A percentile compares a stretch with the other conserved stretches of the same genome.
phyloP scores from a whole-genome alignment of 2,329 filamentous ascomycete genomes.

The Hansfordia pulvinata region DNA sequence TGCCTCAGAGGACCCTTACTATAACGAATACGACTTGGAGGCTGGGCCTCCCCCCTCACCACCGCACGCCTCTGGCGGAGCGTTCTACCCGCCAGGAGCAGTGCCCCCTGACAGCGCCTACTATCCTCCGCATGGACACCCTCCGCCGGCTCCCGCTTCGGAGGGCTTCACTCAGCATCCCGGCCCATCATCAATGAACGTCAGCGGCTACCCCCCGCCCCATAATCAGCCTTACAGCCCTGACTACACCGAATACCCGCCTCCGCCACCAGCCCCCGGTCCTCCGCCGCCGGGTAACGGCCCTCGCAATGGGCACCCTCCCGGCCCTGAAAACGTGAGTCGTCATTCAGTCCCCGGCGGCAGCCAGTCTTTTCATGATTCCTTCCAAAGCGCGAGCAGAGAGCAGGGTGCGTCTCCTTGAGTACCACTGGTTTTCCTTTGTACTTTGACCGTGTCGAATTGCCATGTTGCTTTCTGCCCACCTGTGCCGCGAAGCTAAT shows the following conservation, averaged over 20 bases:
- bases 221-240: conserved; percentile 12
- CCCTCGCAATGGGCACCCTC: conserved; percentile 4
- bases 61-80: conserved; percentile 15
- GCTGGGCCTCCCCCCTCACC: conserved; percentile 12
- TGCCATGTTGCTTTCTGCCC: too few species aligned
- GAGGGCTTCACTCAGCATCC: conserved; percentile 14
- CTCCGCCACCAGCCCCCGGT: conserved; percentile 12
- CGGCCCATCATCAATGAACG: conserved; percentile 14
- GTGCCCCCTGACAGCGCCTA: not conserved
- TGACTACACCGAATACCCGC: conserved; percentile 11
- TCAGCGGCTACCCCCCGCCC: conserved; percentile 12
- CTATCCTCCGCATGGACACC: not conserved
- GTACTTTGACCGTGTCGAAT: too few species aligned
- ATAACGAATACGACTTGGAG: conserved; percentile 11
- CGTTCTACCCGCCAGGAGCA: conserved; percentile 12
- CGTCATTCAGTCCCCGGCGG: too few species aligned
- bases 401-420: too few species aligned
- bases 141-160: conserved; percentile 6
- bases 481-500: too few species aligned
- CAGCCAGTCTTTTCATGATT: too few species aligned
- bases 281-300: conserved; percentile 8
- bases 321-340: conserved; percentile 2
- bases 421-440: too few species aligned
- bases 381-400: too few species aligned
- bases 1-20: conserved; percentile 7